Conservation (phyloP, 2,329 filamentous ascomycete genomes). For the Fusarium neocosmosporiellum region DNA sequence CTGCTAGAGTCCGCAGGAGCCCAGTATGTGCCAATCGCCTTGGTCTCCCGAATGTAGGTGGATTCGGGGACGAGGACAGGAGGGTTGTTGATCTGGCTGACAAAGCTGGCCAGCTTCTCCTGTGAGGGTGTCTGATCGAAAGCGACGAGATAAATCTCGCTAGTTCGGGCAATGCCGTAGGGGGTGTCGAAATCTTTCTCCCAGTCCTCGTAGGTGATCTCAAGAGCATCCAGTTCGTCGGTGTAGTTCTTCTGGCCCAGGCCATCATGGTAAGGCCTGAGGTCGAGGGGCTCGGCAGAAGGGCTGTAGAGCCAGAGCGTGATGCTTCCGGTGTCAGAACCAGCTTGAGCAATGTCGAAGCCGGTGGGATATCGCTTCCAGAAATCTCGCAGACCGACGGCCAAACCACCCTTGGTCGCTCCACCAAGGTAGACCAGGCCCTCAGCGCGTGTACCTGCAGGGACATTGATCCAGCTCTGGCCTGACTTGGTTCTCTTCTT, state of each 20-base stretch:
- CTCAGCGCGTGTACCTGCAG: constrained; percentile 64
- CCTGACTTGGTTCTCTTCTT: constrained; percentile 70
- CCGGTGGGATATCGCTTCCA: constrained; percentile 72
- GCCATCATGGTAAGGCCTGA: constrained; percentile 68
- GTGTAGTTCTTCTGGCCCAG: constrained; percentile 66
- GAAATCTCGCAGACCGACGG: constrained; percentile 68
- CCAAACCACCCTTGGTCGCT: constrained; percentile 67
- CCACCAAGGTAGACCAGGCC: constrained; percentile 70
- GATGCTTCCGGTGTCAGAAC: constrained; percentile 60
- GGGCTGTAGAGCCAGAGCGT: constrained; percentile 72
- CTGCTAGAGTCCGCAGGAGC: constrained; percentile 49
- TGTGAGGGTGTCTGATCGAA: constrained; percentile 64
- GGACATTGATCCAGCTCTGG: constrained; percentile 68
- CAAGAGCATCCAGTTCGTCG: constrained; percentile 68
- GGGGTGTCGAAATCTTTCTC: constrained; percentile 66
- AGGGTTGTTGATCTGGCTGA: constrained; percentile 60
- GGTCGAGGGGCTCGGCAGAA: constrained; percentile 64
- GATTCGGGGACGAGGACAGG: constrained; percentile 62
- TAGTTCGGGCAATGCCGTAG: constrained; percentile 68
- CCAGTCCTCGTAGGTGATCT: constrained; percentile 73
- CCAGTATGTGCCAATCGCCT: constrained; percentile 68
- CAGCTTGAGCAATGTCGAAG: constrained; percentile 65
- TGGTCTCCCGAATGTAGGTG: constrained; percentile 61
- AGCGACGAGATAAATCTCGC: constrained; percentile 64
- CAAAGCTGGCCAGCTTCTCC: constrained; percentile 57